Evolutionary conservation across 495 filamentous ascomycete genomes (phyloP), one percentile per base, ranked within the genome.

Genomic region (Talaromyces liani): DNA sequence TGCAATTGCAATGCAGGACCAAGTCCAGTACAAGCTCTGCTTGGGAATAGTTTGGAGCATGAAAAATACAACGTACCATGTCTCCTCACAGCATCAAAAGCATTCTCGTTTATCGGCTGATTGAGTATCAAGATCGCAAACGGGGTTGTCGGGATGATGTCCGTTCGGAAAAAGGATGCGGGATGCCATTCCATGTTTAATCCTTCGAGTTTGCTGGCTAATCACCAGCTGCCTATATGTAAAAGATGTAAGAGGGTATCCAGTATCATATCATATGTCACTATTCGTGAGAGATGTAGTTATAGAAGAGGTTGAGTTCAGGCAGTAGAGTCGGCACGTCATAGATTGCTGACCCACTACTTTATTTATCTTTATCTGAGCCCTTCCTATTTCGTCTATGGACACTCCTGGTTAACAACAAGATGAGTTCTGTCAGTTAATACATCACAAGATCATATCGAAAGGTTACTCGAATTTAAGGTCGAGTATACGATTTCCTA

Each of bases 51-150:
- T 14, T n/a, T 29, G n/a, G 9, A 66, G 14, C 8, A 31, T 2
- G 24, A 60, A 36, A 60, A 36, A 27, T 1, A 54, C 47, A 60
- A 69, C 76, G 60, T 70, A 89, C 88, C 84, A 69, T 84, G 82
- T 63, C 78, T 73, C 79, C 83, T 85, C 6, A 91, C 69, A 24
- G 78, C 76, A 33, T 68, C 63, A 81, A 78, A 70, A 74, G 74
- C 65, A 54, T 67, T 66, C 74, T 78, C 71, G 3, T 80, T 80
- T 59, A 92, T 84, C 45, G 88, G 87, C 65, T 91, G 87, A 69
- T 94, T 91, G 41, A 93, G 79, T 12, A 91, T 72, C 29, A 93
- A 67, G 24, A 93, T 75, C 2, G 84, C 85, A 65, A 85, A 89
- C 36, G 73, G 72, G 16, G 69, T 71, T 24, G 68, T 66, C n/a